Base-by-base conservation (phyloP, 495 filamentous ascomycete species). In the Talaromyces ruber region DNA sequence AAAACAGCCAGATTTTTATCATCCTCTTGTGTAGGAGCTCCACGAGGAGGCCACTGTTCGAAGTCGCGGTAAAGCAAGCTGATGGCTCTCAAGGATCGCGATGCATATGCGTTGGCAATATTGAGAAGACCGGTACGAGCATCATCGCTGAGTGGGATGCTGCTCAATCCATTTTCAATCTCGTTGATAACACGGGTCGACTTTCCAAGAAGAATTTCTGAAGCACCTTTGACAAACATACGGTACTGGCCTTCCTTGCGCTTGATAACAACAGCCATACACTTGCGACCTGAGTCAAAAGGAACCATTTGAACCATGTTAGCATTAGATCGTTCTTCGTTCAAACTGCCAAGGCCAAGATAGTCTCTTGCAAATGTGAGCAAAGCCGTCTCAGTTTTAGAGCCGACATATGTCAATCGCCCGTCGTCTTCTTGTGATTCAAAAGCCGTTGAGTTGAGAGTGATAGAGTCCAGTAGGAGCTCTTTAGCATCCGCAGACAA, bases 371-470 rank as follows among this genome's bases (percentile, higher is more conserved):
- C 90, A 64, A 92, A 88, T 22, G 80, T 81, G 16, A 96, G 77
- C 39, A 96, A 78, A 1, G 92, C 90, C 6, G 91, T 93, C 67
- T 96, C 92, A 0, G 92, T 96, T 77, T 95, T 96, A 5, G 92
- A 95, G 57, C 92, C 92, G 61, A 95, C 84, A 64, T 93, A 96
- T 0, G 83, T 82, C 58, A 76, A 72, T 11, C 82, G 75, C 0
- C 82, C 83, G 43, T 91, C 85, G 32, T 84, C 80, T 32, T 93
- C 89, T 30, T 45, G 11, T 30, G 89, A 88, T 70, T 96, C 91
- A 65, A 93, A 95, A 6, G 92, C 92, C 0, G 92, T 95, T 1
- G 92, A 93, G 75, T 96, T 96, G 63, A 93, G 74, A 12, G 86
- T 82, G 64, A 96, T 90, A 0, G 90, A 93, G 57, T 92, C 81